Percentiles rank a stretch among this genome's conserved stretches.
Evolutionary conservation across 2,329 filamentous ascomycete genomes (phyloP).

Genomic region (Neonectria punicea): DNA sequence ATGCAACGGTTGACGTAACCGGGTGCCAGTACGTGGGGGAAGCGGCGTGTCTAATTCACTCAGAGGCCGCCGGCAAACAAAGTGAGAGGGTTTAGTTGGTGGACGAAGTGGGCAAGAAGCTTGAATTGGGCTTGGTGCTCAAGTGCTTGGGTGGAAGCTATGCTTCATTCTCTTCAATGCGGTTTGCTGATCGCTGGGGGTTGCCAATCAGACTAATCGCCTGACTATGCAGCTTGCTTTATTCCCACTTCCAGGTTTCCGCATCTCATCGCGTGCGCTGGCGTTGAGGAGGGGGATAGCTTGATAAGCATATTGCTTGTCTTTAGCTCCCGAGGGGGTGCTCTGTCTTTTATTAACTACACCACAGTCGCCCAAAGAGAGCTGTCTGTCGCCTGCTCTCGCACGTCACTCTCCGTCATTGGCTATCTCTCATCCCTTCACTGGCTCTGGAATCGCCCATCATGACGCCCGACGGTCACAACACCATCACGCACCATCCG

Average conservation of each 20-base stretch:
- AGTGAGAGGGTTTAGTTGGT: conserved; percentile 2
- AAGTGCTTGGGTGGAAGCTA: background rate
- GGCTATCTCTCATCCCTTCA: background rate
- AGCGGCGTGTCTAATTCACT: background rate
- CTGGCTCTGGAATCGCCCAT: conserved; percentile 16
- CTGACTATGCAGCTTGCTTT: background rate
- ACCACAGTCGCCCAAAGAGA: background rate
- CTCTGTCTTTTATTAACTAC: background rate
- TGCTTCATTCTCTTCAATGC: background rate
- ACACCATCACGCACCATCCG: conserved; percentile 56
- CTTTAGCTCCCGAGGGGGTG: background rate
- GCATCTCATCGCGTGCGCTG: background rate
- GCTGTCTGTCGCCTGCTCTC: background rate
- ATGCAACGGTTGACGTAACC: conserved; percentile 10
- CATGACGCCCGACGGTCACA: conserved; percentile 56
- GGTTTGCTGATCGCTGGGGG: background rate
- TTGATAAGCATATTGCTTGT: background rate
- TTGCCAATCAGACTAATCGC: background rate
- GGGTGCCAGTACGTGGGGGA: conserved; percentile 13
- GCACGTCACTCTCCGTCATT: conserved; percentile 10
- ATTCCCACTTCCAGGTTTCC: conserved; percentile 1
- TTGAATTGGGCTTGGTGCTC: background rate
- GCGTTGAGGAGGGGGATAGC: background rate
- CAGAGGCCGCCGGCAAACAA: background rate
- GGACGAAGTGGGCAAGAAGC: background rate